Evolutionary conservation across 2,329 filamentous ascomycete genomes (phyloP), one percentile per base, ranked within the genome.

Genomic region (Juglanconis sp.): DNA sequence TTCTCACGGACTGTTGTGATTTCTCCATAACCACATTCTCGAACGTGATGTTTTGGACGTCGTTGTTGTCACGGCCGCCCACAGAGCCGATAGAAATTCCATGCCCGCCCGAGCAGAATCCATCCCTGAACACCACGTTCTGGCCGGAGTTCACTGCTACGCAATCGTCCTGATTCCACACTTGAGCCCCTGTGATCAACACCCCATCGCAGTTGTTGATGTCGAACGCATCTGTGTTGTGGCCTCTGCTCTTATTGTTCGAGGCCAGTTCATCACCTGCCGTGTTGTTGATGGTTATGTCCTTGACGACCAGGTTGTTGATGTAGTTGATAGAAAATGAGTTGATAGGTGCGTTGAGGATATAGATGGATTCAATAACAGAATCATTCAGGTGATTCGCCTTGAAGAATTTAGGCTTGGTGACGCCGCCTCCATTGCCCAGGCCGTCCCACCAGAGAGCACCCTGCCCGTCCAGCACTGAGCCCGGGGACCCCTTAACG

Each of bases 331-430:
- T 72, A 56, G 68, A 77, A 71, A 84, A 81, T 46, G 71, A 75
- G 65, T 85, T 82, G 4, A 84, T 80, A 3, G 82, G 82, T 11
- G 80, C 78, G 70, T 85, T 84, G 69, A 79, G 74, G 65, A 85
- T 74, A 63, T 80, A 81, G 50, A 85, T 68, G 57, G 74, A 72
- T 31, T 69, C 73, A 70, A 86, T 84, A 35, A 68, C 71, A 4
- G 82, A 84, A 55, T 76, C 70, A 40, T 71, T 81, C 58, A 87
- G 67, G 59, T 72, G 74, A 68, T 87, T 80, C 5, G 78, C 77
- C 57, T 75, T 77, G 77, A 87, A 86, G 74, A 87, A 77, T 76
- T 87, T 84, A 64, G 86, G 86, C 79, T 89, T 88, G 31, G 72
- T 82, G 73, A 80, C 80, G 69, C 85, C 85, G 34, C 85, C 83